These are phyloP conservation scores for Byssochlamys sp. DNA, from an alignment of 2,329 filamentous ascomycete species.

Conservation along the genomic window DNA sequence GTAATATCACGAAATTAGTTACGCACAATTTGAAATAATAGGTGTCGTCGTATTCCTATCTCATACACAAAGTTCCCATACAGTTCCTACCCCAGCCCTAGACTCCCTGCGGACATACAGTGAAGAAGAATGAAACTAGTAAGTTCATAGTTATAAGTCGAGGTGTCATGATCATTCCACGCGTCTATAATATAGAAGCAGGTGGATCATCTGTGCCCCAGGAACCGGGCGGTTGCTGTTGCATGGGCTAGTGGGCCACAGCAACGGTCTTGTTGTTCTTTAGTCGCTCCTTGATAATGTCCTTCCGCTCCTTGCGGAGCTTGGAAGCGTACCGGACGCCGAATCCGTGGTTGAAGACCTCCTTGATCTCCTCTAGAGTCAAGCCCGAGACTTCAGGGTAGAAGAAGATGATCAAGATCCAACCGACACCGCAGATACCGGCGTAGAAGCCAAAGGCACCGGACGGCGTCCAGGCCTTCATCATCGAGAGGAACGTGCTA, in stretches of 20 bases:
- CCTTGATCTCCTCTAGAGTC: conserved; percentile 20
- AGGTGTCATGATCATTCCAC: background rate
- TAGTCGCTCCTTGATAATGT: background rate
- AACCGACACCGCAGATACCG: conserved; percentile 33
- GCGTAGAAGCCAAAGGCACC: conserved; percentile 45
- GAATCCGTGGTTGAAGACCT: conserved; percentile 14
- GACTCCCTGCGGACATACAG: background rate
- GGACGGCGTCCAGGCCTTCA: conserved; percentile 41
- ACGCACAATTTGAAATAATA: background rate
- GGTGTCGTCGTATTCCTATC: background rate
- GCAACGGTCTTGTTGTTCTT: background rate
- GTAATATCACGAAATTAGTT: no score
- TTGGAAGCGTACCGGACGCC: conserved; percentile 5
- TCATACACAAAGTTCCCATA: background rate
- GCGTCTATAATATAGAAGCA: background rate
- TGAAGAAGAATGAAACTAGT: no score
- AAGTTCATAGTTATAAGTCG: background rate
- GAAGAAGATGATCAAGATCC: conserved; percentile 36
- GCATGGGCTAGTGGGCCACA: background rate
- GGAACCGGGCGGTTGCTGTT: background rate
- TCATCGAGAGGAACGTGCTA: conserved; percentile 43
- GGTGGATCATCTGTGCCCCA: background rate
- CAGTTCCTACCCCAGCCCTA: background rate
- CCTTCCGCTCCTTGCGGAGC: background rate
- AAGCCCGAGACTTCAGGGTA: conserved; percentile 20